These are phyloP conservation scores for Blastobotrys capitulatus DNA, from an alignment of 1,139 yeast species.

Conservation along the genomic window DNA sequence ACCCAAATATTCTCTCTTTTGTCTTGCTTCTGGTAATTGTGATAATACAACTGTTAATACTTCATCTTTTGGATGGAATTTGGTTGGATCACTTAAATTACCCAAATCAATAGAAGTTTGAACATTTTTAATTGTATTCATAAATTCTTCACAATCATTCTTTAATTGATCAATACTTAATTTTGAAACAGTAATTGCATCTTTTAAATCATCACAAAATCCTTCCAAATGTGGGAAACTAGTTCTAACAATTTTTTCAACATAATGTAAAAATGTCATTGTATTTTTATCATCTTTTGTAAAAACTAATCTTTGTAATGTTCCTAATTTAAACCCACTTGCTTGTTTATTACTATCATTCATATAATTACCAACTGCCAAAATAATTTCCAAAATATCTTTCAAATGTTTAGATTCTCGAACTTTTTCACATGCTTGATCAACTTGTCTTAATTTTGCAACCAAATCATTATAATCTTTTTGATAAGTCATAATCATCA, in stretches of 20 bases:
- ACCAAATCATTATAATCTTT: slow-evolving; percentile 68
- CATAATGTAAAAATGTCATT: slow-evolving; percentile 77
- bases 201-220: slow-evolving; percentile 69
- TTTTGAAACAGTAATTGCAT: slow-evolving; percentile 59
- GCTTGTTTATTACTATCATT: slow-evolving; percentile 79
- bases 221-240: slow-evolving; percentile 72
- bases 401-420: slow-evolving; percentile 58
- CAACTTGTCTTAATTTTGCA: slow-evolving; percentile 57
- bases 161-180: slow-evolving; percentile 71
- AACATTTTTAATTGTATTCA: slow-evolving; percentile 48
- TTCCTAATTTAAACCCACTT: slow-evolving; percentile 74
- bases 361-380: slow-evolving; percentile 91
- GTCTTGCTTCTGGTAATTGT: slow-evolving; percentile 52
- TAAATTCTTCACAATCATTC: slow-evolving; percentile 62
- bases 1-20: slow-evolving; percentile 52
- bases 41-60: slow-evolving; percentile 52
- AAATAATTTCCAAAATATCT: slow-evolving; percentile 65
- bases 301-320: slow-evolving; percentile 75
- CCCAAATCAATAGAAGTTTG: slow-evolving; percentile 60
- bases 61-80: slow-evolving; percentile 74
- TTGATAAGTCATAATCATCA: slow-evolving; percentile 61
- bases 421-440: slow-evolving; percentile 60
- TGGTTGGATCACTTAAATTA: slow-evolving; percentile 59
- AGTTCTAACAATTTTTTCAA: slow-evolving; percentile 71
- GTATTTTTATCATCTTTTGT: slow-evolving; percentile 80